phyloP scores from a whole-genome alignment of 2,329 filamentous ascomycete genomes.

The Pseudogymnoascus sp. region DNA sequence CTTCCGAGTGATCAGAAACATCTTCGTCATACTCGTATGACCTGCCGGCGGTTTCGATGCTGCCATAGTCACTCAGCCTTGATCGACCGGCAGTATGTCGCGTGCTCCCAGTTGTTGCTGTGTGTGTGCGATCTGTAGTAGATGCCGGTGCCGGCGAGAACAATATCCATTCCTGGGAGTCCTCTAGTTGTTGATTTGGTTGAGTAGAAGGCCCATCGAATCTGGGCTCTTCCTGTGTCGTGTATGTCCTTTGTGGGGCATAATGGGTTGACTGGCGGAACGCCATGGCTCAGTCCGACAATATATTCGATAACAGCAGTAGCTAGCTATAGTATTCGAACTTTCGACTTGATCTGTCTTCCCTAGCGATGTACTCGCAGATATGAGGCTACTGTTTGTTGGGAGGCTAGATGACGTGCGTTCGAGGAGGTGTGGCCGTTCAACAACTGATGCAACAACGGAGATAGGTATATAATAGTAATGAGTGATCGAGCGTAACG shows the following conservation, averaged over 20 bases:
- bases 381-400: neutral
- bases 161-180: conserved; percentile 91
- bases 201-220: conserved; percentile 17
- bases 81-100: conserved; percentile 63
- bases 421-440: neutral
- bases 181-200: conserved; percentile 45
- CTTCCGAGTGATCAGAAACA: conserved; percentile 50
- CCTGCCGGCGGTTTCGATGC: conserved; percentile 60
- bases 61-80: conserved; percentile 72
- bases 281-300: conserved; percentile 36
- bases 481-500: neutral
- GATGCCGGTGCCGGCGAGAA: conserved; percentile 73
- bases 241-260: conserved; percentile 41
- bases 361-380: neutral
- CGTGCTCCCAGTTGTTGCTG: conserved; percentile 49
- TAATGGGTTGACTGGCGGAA: conserved; percentile 55
- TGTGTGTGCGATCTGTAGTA: conserved; percentile 59
- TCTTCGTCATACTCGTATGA: conserved; percentile 47
- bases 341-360: neutral
- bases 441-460: neutral
- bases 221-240: conserved; percentile 34
- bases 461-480: neutral
- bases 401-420: neutral
- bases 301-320: neutral
- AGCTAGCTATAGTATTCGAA: neutral